These are phyloP conservation scores for Sindora glabra DNA, from an alignment of 306 rosid species.

Conservation along the genomic window DNA sequence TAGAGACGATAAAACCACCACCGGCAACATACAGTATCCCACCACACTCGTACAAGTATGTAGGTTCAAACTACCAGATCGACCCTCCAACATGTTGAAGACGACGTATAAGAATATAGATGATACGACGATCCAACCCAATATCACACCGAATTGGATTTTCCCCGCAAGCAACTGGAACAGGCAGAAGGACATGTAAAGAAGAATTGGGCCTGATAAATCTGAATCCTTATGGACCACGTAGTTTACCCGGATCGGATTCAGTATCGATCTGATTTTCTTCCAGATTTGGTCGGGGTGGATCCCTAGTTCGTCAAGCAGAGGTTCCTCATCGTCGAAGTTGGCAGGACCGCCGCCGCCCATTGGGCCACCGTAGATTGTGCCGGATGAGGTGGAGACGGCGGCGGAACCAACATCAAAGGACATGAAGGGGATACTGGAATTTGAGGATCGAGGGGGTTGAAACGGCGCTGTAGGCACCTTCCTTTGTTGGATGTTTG, in stretches of 20 bases:
- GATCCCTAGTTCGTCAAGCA: constrained; percentile 93
- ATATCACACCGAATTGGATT: constrained; percentile 88
- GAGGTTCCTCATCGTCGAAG: constrained; percentile 93
- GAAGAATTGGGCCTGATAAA: constrained; percentile 87
- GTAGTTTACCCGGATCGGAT: constrained; percentile 70
- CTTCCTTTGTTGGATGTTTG: constrained; percentile 58
- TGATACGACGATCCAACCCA: constrained; percentile 94
- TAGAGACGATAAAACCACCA: constrained; percentile 70
- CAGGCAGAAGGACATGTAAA: constrained; percentile 76
- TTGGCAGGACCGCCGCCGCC: constrained; percentile 34
- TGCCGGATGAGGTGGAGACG: constrained; percentile 50
- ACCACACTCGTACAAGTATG: constrained; percentile 93
- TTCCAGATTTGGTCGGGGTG: constrained; percentile 95
- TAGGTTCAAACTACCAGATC: constrained; percentile 74
- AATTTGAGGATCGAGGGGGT: constrained; percentile 47
- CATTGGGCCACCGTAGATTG: constrained; percentile 48
- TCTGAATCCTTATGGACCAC: constrained; percentile 72
- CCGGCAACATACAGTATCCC: constrained; percentile 83
- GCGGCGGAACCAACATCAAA: constrained; percentile 85
- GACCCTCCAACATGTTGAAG: constrained; percentile 91
- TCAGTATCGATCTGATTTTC: constrained; percentile 75
- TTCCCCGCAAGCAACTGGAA: constrained; percentile 93
- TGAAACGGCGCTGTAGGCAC: constrained; percentile 84
- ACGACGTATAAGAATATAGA: constrained; percentile 85
- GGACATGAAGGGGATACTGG: constrained; percentile 88